Base-by-base conservation (phyloP, 371 early-diverging fungal genomes). In the Actinomortierella wolfii region DNA sequence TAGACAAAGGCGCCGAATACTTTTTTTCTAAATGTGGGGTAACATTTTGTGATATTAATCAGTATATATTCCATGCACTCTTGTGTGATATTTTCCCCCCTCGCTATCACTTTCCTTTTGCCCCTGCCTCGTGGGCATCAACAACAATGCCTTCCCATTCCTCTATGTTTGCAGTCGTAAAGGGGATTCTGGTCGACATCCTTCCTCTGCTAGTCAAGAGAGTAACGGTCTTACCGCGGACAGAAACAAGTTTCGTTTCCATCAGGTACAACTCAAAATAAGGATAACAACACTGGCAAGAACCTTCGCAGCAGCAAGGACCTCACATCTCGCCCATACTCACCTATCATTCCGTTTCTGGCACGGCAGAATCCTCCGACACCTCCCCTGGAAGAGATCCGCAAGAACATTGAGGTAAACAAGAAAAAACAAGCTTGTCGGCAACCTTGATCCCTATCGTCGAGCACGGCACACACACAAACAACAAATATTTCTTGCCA, bases 331-430 rank as follows among this genome's bases (percentile, higher is more conserved):
- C 41, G n/a, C 18, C 43, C 45, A 45, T 43, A 46, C 24, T 25
- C 41, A 34, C 34, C 44, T n/a, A 54, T 44, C 50, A 43, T 8
- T 24, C 17, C 42, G 23, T 34, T 39, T 25, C 13, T 14, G 21
- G 15, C n/a, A n/a, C 56, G 41, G 45, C 39, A 59, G 66, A 59
- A 49, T 20, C 66, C 66, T 55, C 66, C 59, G 40, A 67, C 54
- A 0, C 68, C 62, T 45, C 68, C 57, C 14, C 34, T 61, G 20
- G 62, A 61, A 26, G 62, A 61, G 34, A 57, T 67, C 21, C 68
- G 62, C 51, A 61, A 61, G 56, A 58, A 40, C 15, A 15, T 26
- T 21, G 34, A 34, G 34, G 34, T 34, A 34, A 34, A 34, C 7
- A 4, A 34, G 11, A 34, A 4, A 34, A 34, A 4, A 34, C 7